Evolutionary conservation across 2,329 filamentous ascomycete species (phyloP).

Genomic region (Apiospora pterosperma): DNA sequence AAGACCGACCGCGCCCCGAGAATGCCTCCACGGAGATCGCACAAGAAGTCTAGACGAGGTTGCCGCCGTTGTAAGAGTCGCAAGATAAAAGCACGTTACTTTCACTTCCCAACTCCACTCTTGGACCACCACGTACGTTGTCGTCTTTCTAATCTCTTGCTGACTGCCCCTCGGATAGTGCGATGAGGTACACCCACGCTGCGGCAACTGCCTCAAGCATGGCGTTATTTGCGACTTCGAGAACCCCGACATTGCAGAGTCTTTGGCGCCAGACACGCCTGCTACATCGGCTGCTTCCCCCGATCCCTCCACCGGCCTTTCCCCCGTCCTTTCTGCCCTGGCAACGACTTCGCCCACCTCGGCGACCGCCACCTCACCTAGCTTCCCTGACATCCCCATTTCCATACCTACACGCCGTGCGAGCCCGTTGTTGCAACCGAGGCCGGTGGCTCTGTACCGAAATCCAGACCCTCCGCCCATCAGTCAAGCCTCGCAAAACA

Average conservation of each 20-base stretch:
- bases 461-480: conserved; percentile 31
- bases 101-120: not conserved
- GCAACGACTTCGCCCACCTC: conserved; percentile 20
- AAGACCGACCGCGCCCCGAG: conserved; percentile 9
- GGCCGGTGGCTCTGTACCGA: conserved; percentile 13
- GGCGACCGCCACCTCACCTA: conserved; percentile 17
- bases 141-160: not conserved
- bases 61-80: conserved; percentile 64
- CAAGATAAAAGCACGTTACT: conserved; percentile 61
- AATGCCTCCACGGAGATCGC: conserved; percentile 64
- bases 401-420: not conserved
- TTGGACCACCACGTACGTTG: not conserved
- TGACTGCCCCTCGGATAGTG: conserved; percentile 38
- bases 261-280: conserved; percentile 38
- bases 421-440: not conserved
- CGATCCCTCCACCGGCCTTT: conserved; percentile 16
- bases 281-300: conserved; percentile 21
- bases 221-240: conserved; percentile 66
- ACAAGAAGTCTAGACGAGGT: conserved; percentile 67
- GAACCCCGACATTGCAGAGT: conserved; percentile 43
- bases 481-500: conserved; percentile 31
- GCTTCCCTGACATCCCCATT: conserved; percentile 23
- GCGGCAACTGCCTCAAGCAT: conserved; percentile 65
- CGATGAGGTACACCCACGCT: conserved; percentile 63
- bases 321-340: conserved; percentile 22